Conservation (phyloP, 2,329 filamentous ascomycete species). For the Parafenestella ontariensis region DNA sequence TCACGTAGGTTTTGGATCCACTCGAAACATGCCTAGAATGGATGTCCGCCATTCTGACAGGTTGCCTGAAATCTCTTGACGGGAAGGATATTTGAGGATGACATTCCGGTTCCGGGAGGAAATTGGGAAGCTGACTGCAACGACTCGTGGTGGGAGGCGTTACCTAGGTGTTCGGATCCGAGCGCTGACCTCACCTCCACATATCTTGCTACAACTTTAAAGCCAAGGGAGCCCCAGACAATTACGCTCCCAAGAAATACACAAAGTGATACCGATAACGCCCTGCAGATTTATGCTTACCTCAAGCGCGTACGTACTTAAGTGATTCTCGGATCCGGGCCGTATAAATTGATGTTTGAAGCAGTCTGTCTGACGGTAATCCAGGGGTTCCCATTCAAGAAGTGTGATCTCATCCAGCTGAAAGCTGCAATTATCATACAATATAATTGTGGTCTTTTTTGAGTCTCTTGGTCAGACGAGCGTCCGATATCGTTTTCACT, state of each 20-base stretch:
- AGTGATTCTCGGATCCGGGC: not conserved
- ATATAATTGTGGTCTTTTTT: too few relatives aligned
- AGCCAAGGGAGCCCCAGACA: not conserved
- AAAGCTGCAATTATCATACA: too few relatives aligned
- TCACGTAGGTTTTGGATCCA: not conserved
- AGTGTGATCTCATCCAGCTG: too few relatives aligned
- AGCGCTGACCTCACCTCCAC: not conserved
- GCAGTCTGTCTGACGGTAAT: not conserved
- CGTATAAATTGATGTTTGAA: not conserved
- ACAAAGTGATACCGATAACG: not conserved
- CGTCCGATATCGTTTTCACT: too few relatives aligned
- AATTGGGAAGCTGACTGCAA: not conserved
- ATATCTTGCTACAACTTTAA: not conserved
- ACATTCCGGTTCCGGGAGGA: not conserved
- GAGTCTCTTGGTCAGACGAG: too few relatives aligned
- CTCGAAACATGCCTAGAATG: not conserved
- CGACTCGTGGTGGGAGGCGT: not conserved
- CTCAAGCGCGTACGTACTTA: not conserved
- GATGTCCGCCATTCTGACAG: not conserved
- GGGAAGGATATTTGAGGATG: not conserved
- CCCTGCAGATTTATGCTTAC: not conserved
- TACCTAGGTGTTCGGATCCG: not conserved
- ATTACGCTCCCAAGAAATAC: not conserved
- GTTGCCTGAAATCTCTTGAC: not conserved
- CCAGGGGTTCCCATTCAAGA: not conserved